Evolutionary conservation across 495 filamentous ascomycete genomes (phyloP), one percentile per base, ranked within the genome.

Genomic region (Oidiodendron maius): DNA sequence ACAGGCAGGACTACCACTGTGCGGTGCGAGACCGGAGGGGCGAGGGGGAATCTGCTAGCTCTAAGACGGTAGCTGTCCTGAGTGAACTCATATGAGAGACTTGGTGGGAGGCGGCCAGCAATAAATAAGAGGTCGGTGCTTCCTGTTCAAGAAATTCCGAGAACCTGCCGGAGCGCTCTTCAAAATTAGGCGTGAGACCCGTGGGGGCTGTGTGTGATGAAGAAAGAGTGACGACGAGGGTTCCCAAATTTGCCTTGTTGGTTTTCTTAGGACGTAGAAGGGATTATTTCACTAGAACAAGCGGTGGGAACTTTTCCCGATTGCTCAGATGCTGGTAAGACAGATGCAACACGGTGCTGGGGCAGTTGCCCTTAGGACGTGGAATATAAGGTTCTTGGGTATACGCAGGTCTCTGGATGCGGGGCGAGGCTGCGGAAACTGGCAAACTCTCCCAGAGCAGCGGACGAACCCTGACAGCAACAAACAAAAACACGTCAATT

Each of bases 201-300:
- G 41, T 46, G 34, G 40, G 23, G n/a, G 40, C 6, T 42, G 22
- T 44, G 20, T 44, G 2, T 6, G 18, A 15, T n/a, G n/a, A 6
- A 15, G n/a, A 37, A 4, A 15, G 35, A 37, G 35, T 15, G 5
- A 8, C 35, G 4, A 37, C 5, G 18, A 17, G 4, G 18, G 28
- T 34, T 25, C n/a, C n/a, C n/a, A n/a, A n/a, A n/a, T n/a, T n/a
- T n/a, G n/a, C n/a, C n/a, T n/a, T n/a, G 13, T 16, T 26, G 38
- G n/a, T 11, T 16, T 49, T 30, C 23, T 18, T 18, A 15, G n/a
- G n/a, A n/a, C n/a, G 32, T 21, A 20, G 23, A 36, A 23, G 25
- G 36, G 48, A 24, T 32, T 37, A 40, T 36, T 58, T 54, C 56
- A 59, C 56, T 55, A 49, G 56, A 55, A 21, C 56, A 52, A 59